Evolutionary conservation across 306 rosid species (phyloP), one percentile per base, ranked within the genome.

Genomic region (Malus asiatica): DNA sequence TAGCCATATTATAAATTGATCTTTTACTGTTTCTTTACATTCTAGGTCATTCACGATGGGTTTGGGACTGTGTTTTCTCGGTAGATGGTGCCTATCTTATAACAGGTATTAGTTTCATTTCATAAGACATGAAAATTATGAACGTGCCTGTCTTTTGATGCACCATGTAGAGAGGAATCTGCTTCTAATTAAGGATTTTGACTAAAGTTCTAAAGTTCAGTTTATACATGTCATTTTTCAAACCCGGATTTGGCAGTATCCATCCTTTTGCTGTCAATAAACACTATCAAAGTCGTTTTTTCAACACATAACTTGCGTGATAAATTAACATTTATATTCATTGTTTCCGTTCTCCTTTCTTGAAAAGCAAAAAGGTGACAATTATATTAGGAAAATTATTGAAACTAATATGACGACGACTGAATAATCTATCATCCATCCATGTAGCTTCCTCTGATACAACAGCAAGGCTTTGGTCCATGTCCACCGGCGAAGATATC

Each of bases 51-150:
- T 85, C 79, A 68, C 93, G 97, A 69, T 96, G 99, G 99, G 99
- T 96, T 35, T 92, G 99, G 99, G 99, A 96, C 77, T 96, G 99
- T 83, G 99, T 96, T 65, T 96, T 96, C 90, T 96, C 99, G 6
- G 98, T 90, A 15, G 99, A 92, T 58, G 99, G 99, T 75, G 98
- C 99, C 77, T 96, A 89, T 83, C 97, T 96, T 79, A 92, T 96
- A 71, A 96, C 99, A 86, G 99, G 98, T 91, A 82, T 79, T 40
- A 58, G 33, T 15, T 51, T 51, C 42, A 1, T 38, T 55, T 78
- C 78, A 77, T 35, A 35, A 57, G 64, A 38, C 64, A 55, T 77
- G 72, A 19, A 1, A 38, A 32, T 64, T 18, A 32, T 66, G 42
- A 19, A 8, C 10, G 48, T 35, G 12, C 46, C 8, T n/a, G 27